These are phyloP conservation scores for Rhizodiscina lignyota DNA, from an alignment of 495 filamentous ascomycete species.

Conservation along the genomic window DNA sequence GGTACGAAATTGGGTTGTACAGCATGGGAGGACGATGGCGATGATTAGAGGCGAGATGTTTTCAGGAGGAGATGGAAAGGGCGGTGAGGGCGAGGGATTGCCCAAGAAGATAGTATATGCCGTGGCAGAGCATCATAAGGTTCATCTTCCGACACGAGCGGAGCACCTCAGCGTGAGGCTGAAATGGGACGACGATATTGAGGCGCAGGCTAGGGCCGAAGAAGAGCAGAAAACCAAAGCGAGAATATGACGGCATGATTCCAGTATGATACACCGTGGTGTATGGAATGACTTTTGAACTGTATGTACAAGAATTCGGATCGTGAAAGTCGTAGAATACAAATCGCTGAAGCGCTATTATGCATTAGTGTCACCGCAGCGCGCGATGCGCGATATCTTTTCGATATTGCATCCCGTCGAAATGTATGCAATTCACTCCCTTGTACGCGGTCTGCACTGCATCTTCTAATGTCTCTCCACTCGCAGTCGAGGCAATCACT, in stretches of 20 bases:
- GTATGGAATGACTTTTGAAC: too few species aligned
- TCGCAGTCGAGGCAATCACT: slow-evolving; percentile 78
- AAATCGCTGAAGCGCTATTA: background rate
- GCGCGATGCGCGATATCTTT: slow-evolving; percentile 60
- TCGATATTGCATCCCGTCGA: slow-evolving; percentile 82
- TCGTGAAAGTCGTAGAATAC: too few species aligned
- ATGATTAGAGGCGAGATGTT: slow-evolving; percentile 26
- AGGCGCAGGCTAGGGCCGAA: background rate
- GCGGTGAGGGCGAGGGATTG: too few species aligned
- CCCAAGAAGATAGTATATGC: too few species aligned
- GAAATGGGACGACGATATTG: slow-evolving; percentile 21
- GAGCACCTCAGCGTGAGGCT: slow-evolving; percentile 18
- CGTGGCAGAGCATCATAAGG: slow-evolving; percentile 30
- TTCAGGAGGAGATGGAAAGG: slow-evolving; percentile 22
- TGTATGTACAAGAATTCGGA: too few species aligned
- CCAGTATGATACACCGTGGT: too few species aligned
- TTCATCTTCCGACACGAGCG: slow-evolving; percentile 20
- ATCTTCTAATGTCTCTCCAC: slow-evolving; percentile 53
- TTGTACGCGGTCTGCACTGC: slow-evolving; percentile 74
- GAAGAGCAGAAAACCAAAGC: too few species aligned
- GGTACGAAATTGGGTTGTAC: slow-evolving; percentile 18
- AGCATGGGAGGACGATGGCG: slow-evolving; percentile 26
- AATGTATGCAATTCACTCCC: slow-evolving; percentile 62
- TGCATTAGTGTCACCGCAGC: background rate
- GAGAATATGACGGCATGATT: too few species aligned